Evolutionary conservation across 805 yeast species (phyloP).

Genomic region (Ogataea zsoltii): DNA sequence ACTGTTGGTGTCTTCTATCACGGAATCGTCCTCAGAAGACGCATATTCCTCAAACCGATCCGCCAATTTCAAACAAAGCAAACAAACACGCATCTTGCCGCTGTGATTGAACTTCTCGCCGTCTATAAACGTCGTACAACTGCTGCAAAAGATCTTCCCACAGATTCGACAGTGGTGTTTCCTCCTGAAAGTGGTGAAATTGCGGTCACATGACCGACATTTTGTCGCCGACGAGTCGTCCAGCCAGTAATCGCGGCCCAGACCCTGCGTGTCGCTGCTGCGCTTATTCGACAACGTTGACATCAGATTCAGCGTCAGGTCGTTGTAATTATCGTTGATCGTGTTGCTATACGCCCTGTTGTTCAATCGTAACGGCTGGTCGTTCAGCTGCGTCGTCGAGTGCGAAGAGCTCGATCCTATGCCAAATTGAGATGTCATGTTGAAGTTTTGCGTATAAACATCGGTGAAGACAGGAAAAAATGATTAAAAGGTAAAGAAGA

Average conservation of each 20-base stretch:
- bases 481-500: no score
- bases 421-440: conserved; percentile 7
- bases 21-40: conserved; percentile 61
- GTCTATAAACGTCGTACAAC: conserved; percentile 72
- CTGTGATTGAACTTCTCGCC: conserved; percentile 63
- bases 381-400: conserved; percentile 28
- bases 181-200: conserved; percentile 82
- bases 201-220: conserved; percentile 79
- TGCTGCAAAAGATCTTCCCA: conserved; percentile 90
- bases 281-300: conserved; percentile 23
- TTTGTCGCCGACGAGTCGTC: conserved; percentile 89
- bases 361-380: conserved; percentile 19
- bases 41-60: conserved; percentile 67
- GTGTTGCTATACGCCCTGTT: conserved; percentile 6
- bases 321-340: conserved; percentile 22
- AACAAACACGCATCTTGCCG: conserved; percentile 77
- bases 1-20: conserved; percentile 37
- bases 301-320: conserved; percentile 26
- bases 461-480: neutral
- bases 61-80: conserved; percentile 62
- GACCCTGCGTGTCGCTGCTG: conserved; percentile 37
- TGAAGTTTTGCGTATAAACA: neutral
- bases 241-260: conserved; percentile 89
- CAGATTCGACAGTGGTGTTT: conserved; percentile 95
- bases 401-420: conserved; percentile 24